Conservation (phyloP, 2,329 filamentous ascomycete genomes). For the Exophiala oligosperma region DNA sequence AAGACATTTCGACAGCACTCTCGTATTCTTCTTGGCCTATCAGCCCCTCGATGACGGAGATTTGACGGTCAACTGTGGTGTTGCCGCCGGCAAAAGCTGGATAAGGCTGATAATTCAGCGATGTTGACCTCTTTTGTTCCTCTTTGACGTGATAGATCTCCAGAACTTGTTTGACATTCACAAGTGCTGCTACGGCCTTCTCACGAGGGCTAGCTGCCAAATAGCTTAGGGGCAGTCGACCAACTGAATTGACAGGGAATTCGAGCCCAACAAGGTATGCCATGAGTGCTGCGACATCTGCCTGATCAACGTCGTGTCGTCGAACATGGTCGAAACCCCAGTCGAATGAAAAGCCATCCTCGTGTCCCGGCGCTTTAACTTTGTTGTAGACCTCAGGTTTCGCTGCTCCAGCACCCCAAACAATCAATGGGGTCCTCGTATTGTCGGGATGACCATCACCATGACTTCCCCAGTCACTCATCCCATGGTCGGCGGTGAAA, state of each 20-base stretch:
- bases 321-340: conserved; percentile 80
- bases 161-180: conserved; percentile 82
- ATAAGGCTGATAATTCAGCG: conserved; percentile 78
- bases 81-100: conserved; percentile 64
- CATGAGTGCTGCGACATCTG: conserved; percentile 94
- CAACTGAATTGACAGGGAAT: conserved; percentile 95
- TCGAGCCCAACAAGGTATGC: conserved; percentile 83
- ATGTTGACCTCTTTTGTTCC: conserved; percentile 71
- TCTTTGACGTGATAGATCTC: conserved; percentile 98
- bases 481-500: conserved; percentile 97
- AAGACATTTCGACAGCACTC: conserved; percentile 76
- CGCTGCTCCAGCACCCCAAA: conserved; percentile 90
- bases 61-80: conserved; percentile 64
- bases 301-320: conserved; percentile 89
- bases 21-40: conserved; percentile 69
- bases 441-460: conserved; percentile 98
- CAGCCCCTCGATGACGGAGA: conserved; percentile 65
- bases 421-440: conserved; percentile 87
- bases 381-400: conserved; percentile 62
- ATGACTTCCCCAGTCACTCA: conserved; percentile 99
- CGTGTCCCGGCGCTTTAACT: conserved; percentile 72
- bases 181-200: conserved; percentile 80
- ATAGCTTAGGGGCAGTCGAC: conserved; percentile 83
- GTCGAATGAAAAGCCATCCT: conserved; percentile 81
- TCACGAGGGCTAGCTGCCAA: conserved; percentile 69